A percentile compares a stretch with the other conserved stretches of the same genome.
Evolutionary conservation across 306 rosid genomes (phyloP).

Genomic region (Fragaria vesca): DNA sequence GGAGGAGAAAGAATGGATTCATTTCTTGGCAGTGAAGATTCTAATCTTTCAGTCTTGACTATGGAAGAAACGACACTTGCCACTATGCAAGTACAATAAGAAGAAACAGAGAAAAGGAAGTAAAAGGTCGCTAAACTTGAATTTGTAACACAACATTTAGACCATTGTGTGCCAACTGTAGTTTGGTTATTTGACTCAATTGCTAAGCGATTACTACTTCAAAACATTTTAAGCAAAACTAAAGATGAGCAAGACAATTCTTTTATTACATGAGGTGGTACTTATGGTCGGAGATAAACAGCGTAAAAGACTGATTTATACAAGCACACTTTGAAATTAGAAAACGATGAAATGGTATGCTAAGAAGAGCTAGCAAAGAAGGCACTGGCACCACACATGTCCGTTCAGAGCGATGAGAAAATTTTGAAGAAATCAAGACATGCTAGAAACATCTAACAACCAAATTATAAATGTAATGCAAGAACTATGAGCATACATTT

Average conservation of each 20-base stretch:
- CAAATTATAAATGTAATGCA: neutral
- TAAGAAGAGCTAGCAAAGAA: neutral
- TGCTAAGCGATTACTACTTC: neutral
- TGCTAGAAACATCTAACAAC: neutral
- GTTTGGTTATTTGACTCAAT: neutral
- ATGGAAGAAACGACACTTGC: neutral
- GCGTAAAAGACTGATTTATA: neutral
- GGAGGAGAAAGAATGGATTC: conserved; percentile 6
- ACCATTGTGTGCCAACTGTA: neutral
- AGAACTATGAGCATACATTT: neutral
- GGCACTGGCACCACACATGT: neutral
- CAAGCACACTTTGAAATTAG: neutral
- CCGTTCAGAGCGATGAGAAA: neutral
- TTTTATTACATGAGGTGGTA: neutral
- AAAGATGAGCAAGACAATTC: neutral
- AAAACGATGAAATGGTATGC: neutral
- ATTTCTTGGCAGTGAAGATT: conserved; percentile 13
- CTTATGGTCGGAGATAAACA: neutral
- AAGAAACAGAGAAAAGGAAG: neutral
- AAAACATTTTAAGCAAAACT: neutral
- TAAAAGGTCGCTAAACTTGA: neutral
- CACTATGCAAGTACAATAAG: conserved; percentile 20
- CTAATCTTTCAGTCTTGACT: conserved; percentile 17
- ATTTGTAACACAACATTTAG: neutral
- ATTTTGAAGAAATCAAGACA: neutral